A percentile compares a stretch with the other conserved stretches of the same genome.
phyloP scores from a whole-genome alignment of 2,329 filamentous ascomycete genomes.

The Plectosphaerella sp. region DNA sequence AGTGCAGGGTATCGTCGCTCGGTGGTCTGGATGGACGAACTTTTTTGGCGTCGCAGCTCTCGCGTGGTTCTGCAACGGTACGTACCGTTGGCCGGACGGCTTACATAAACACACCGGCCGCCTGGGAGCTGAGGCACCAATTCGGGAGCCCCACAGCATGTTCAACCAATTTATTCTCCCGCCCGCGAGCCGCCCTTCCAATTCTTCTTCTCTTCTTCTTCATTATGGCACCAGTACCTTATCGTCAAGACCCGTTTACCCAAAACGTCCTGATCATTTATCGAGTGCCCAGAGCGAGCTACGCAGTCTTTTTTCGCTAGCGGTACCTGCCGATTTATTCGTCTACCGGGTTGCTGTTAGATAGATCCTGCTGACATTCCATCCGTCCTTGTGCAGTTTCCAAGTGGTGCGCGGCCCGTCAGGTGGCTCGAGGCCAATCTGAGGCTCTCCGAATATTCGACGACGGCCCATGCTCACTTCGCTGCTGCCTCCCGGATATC shows the following conservation, averaged over 20 bases:
- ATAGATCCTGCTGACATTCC: conserved; percentile 87
- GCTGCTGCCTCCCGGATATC: no score
- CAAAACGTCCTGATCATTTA: conserved; percentile 88
- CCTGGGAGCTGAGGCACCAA: conserved; percentile 1
- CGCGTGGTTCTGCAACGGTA: conserved; percentile 8
- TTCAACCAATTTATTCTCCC: conserved; percentile 9
- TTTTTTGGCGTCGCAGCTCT: conserved; percentile 18
- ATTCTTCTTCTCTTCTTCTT: conserved; percentile 30
- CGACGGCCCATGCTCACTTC: no score
- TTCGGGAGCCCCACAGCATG: neutral
- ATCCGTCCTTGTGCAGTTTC: neutral
- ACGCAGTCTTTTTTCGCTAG: conserved; percentile 97
- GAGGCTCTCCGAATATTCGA: no score
- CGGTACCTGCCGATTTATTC: conserved; percentile 68
- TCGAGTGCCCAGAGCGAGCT: conserved; percentile 75
- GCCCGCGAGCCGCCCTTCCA: conserved; percentile 2
- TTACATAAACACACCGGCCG: conserved; percentile 6
- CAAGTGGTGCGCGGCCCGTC: neutral
- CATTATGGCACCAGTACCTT: conserved; percentile 79
- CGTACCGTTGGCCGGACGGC: conserved; percentile 17
- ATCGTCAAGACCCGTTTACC: conserved; percentile 79
- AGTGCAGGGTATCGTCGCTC: conserved; percentile 4
- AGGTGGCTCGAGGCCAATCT: neutral
- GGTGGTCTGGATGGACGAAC: conserved; percentile 12
- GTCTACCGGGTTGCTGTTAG: conserved; percentile 84